Base-by-base conservation (phyloP, 495 filamentous ascomycete species). In the Gamarada debralockiae region DNA sequence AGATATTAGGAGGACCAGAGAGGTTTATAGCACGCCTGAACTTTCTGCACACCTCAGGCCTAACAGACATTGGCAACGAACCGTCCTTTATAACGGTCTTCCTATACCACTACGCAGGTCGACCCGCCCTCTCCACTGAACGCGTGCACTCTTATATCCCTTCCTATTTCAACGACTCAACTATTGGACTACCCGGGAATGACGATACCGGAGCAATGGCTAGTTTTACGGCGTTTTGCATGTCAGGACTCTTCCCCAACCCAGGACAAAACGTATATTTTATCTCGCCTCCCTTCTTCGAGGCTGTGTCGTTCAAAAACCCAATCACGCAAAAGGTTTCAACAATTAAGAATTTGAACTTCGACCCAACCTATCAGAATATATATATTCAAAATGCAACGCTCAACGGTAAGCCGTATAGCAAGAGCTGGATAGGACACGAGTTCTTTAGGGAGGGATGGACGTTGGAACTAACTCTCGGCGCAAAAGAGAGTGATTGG, bases 191-290 rank as follows among this genome's bases (percentile, higher is more conserved):
- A 6, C 84, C 85, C 0, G 84, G 84, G 0, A 89, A 88, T 61
- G 85, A 89, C 51, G 85, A 88, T 60, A 77, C 72, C 33, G 85
- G 85, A 8, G 83, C 84, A 0, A 86, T 87, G 83, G 86, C 83
- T 12, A 76, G 78, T 3, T 88, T 88, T 53, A 70, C 79, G 0
- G 81, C 80, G 13, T 75, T 88, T n/a, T 72, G 75, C 41, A 86
- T 86, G 81, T 77, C 85, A 61, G 86, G 86, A 3, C 65, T 89
- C 0, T 90, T 85, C 65, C 86, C 86, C 0, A 83, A 86, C 18
- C 77, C 83, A 0, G 86, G 86, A 6, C 85, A 89, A 59, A 70
- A 88, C 58, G 84, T 89, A 0, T 89, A 90, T 52, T 73, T 90
- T 12, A 85, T 89, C 46, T 84, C 70, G 3, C 69, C 81, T 3